A percentile compares a stretch with the other conserved stretches of the same genome.
Evolutionary conservation across 225 moss, liverwort and hornwort genomes (phyloP).

Genomic region (Asterella californica): DNA sequence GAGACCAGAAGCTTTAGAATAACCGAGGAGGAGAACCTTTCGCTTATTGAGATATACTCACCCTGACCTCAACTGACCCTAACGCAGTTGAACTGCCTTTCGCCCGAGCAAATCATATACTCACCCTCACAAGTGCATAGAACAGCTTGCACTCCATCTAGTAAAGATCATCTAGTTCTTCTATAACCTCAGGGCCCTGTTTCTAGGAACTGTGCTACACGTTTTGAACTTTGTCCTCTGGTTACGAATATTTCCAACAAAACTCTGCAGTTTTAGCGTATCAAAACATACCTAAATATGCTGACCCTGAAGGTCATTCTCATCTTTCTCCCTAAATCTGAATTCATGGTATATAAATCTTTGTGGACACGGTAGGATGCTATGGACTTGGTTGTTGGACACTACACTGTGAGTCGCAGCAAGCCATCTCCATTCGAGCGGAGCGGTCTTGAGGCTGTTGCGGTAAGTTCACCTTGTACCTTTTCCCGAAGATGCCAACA

Average conservation of each 20-base stretch:
- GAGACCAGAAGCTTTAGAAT: not conserved
- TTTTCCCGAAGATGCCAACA: not conserved
- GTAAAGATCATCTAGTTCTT: no score
- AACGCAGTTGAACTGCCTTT: no score
- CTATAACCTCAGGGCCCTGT: no score
- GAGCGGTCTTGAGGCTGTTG: conserved; percentile 55
- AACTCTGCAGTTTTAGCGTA: no score
- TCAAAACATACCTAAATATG: no score
- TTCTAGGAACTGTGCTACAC: no score
- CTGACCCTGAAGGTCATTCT: not conserved
- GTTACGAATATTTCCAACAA: no score
- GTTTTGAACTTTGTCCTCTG: no score
- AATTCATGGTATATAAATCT: not conserved
- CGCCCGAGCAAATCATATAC: no score
- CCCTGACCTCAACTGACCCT: no score
- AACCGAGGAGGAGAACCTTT: not conserved
- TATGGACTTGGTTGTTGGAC: conserved; percentile 92
- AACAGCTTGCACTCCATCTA: no score
- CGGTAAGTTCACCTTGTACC: conserved; percentile 45
- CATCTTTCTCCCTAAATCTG: not conserved
- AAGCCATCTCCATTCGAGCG: conserved; percentile 68
- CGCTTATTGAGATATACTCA: not conserved
- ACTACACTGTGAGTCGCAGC: conserved; percentile 62
- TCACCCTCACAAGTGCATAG: no score
- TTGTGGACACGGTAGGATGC: conserved; percentile 60